Percentiles rank a stretch among this genome's conserved stretches.
phyloP scores from a whole-genome alignment of 495 filamentous ascomycete species.

The Polyplosphaeria fusca region DNA sequence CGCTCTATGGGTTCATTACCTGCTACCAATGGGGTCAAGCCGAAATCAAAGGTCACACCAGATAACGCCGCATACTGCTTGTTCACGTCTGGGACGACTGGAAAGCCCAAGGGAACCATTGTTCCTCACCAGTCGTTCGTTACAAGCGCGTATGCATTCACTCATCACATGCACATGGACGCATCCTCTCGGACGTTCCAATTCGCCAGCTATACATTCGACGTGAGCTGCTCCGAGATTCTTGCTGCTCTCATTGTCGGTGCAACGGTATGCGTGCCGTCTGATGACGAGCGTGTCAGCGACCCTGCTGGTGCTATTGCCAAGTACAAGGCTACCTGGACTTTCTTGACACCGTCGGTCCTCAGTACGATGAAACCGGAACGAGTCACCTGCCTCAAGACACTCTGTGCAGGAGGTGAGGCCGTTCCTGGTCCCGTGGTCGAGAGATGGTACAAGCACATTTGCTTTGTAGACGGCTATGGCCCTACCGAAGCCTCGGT shows the following conservation, averaged over 20 bases:
- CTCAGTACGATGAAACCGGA: conserved; percentile 24
- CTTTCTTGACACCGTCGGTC: conserved; percentile 30
- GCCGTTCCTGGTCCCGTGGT: conserved; percentile 6
- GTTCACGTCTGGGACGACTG: conserved; percentile 33
- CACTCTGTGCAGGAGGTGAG: conserved; percentile 23
- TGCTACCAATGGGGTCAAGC: background rate
- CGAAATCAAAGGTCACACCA: conserved; percentile 18
- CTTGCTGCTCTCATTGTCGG: conserved; percentile 34
- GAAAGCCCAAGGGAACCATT: conserved; percentile 30
- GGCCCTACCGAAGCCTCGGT: conserved; percentile 24
- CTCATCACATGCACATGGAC: conserved; percentile 12
- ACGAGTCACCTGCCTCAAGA: conserved; percentile 19
- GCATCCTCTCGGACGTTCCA: conserved; percentile 18
- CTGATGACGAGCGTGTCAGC: conserved; percentile 37
- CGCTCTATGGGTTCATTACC: conserved; percentile 5
- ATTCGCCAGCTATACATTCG: conserved; percentile 33
- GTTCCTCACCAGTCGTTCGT: conserved; percentile 26
- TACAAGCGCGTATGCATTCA: conserved; percentile 16
- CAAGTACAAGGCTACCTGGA: conserved; percentile 29
- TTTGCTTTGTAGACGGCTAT: conserved; percentile 20
- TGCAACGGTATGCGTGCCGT: conserved; percentile 44
- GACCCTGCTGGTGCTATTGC: conserved; percentile 35
- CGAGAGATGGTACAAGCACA: conserved; percentile 8
- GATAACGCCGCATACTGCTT: conserved; percentile 27
- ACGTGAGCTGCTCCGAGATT: conserved; percentile 25